phyloP scores from a whole-genome alignment of 2,329 filamentous ascomycete species.

The Tricladium varicosporioides region DNA sequence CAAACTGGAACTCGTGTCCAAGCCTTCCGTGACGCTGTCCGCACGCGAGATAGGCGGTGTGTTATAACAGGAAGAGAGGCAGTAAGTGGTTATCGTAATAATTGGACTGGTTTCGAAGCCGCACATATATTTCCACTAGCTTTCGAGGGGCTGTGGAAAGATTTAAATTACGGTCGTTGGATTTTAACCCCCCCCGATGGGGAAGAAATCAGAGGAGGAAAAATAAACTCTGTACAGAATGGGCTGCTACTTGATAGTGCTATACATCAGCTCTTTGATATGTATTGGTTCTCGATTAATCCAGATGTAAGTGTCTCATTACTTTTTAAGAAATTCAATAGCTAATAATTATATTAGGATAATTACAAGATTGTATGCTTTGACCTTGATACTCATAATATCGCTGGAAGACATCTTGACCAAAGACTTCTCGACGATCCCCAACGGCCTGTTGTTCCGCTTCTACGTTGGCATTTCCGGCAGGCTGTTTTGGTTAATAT shows the following conservation, averaged over 20 bases:
- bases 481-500: conserved; percentile 2
- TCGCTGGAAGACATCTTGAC: background rate
- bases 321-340: background rate
- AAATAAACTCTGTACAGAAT: too few relatives aligned
- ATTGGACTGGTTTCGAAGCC: too few relatives aligned
- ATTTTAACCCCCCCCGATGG: background rate
- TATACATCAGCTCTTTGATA: too few relatives aligned
- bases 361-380: background rate
- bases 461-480: conserved; percentile 5
- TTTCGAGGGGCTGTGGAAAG: background rate
- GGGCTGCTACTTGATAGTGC: too few relatives aligned
- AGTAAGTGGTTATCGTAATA: too few relatives aligned
- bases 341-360: background rate
- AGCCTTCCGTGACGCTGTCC: background rate
- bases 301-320: background rate
- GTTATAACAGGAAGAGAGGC: too few relatives aligned
- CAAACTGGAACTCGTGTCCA: background rate
- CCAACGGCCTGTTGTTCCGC: background rate
- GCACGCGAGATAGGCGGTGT: too few relatives aligned
- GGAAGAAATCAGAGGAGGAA: background rate
- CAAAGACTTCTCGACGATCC: background rate
- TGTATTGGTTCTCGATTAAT: background rate
- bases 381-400: background rate
- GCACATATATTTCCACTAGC: background rate
- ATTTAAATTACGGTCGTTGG: background rate